Evolutionary conservation across 257 asterid genomes (phyloP).

Genomic region (Nicotiana attenuata): DNA sequence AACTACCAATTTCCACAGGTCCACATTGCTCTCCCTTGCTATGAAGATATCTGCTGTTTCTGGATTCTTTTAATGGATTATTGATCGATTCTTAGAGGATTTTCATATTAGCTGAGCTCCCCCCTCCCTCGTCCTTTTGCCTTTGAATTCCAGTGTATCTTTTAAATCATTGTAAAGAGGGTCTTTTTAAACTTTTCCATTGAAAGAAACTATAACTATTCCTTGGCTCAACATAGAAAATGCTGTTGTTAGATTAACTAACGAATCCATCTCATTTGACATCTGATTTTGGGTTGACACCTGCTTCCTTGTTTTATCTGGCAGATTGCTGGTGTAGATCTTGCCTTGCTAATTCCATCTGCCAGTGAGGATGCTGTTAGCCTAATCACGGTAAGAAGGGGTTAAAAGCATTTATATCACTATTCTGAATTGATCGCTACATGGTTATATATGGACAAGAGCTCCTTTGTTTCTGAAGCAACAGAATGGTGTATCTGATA

Average conservation of each 20-base stretch:
- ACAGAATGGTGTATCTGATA: background rate
- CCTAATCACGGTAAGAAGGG: conserved; percentile 45
- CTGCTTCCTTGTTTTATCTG: background rate
- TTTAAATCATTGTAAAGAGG: background rate
- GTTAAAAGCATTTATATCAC: background rate
- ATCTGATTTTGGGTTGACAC: background rate
- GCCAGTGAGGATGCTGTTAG: conserved; percentile 54
- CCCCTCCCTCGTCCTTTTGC: background rate
- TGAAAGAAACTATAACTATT: background rate
- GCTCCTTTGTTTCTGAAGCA: background rate
- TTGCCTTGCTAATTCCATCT: conserved; percentile 54
- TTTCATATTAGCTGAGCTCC: background rate
- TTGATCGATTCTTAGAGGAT: background rate
- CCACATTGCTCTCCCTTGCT: conserved; percentile 9
- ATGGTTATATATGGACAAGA: background rate
- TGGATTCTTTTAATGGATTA: background rate
- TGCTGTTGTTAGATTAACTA: too few species aligned
- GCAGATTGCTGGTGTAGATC: conserved; percentile 39
- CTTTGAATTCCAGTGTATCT: background rate
- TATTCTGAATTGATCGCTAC: background rate
- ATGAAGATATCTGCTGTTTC: background rate
- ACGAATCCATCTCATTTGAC: too few species aligned
- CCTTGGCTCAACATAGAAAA: too few species aligned
- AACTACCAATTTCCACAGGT: conserved; percentile 85
- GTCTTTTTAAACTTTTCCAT: background rate